phyloP scores from a whole-genome alignment of 2,329 filamentous ascomycete genomes.

The Phoma sp. region DNA sequence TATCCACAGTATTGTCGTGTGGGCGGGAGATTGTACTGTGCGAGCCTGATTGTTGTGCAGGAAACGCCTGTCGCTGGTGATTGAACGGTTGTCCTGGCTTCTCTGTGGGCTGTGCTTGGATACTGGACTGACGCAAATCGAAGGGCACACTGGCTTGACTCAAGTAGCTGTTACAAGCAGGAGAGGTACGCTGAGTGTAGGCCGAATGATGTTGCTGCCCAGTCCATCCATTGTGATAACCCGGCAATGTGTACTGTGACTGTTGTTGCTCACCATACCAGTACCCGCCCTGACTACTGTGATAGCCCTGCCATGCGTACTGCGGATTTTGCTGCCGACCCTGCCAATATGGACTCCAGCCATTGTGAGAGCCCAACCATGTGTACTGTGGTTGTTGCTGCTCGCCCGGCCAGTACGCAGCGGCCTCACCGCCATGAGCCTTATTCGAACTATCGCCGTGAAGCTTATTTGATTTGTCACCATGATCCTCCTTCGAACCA shows the following conservation, averaged over 20 bases:
- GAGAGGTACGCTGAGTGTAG: not conserved
- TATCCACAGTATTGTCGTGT: no score
- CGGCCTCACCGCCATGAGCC: not conserved
- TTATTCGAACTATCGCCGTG: not conserved
- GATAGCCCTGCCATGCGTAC: no score
- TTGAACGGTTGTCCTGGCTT: not conserved
- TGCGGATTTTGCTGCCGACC: no score
- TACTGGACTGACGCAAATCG: not conserved
- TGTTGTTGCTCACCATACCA: no score
- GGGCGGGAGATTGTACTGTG: not conserved
- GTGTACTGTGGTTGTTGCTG: not conserved
- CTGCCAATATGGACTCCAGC: no score
- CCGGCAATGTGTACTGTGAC: not conserved
- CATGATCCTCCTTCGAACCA: no score
- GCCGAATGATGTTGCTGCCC: not conserved
- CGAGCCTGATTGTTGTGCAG: not conserved
- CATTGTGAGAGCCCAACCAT: no score
- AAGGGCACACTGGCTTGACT: not conserved
- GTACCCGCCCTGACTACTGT: no score
- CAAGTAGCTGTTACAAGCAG: not conserved
- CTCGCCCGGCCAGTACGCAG: not conserved
- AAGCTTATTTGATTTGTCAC: no score
- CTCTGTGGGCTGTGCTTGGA: not conserved
- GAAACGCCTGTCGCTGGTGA: not conserved
- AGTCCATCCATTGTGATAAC: not conserved